Conservation (phyloP, 2,329 filamentous ascomycete species). For the Teratosphaeria viscida region DNA sequence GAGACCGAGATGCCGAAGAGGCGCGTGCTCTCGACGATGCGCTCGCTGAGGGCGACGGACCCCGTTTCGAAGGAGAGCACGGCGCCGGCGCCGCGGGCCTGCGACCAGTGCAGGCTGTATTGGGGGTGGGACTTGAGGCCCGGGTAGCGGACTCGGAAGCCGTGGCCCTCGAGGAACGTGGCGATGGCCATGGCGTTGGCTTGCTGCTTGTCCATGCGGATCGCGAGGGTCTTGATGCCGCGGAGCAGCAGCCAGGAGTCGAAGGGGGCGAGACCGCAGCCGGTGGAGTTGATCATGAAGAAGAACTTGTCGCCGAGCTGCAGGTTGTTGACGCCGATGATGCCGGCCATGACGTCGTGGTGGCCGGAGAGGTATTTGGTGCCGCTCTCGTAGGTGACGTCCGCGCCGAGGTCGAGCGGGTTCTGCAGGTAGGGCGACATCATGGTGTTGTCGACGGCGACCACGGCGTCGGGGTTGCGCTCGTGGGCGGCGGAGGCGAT, state of each 20-base stretch:
- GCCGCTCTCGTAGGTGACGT: constrained; percentile 94
- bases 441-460: constrained; percentile 98
- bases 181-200: constrained; percentile 83
- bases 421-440: constrained; percentile 89
- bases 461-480: constrained; percentile 65
- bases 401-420: constrained; percentile 85
- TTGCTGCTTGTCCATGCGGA: constrained; percentile 98
- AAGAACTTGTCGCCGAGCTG: constrained; percentile 79
- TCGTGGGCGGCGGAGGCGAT: constrained; percentile 71
- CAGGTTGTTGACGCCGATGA: constrained; percentile 80
- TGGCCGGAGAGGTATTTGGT: constrained; percentile 97
- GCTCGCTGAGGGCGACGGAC: constrained; percentile 68
- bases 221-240: constrained; percentile 90
- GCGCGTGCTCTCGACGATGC: constrained; percentile 85
- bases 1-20: constrained; percentile 94
- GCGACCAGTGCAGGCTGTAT: constrained; percentile 90
- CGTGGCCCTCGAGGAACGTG: constrained; percentile 78
- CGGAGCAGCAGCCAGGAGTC: constrained; percentile 93
- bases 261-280: constrained; percentile 87
- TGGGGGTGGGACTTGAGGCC: constrained; percentile 91
- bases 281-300: constrained; percentile 94
- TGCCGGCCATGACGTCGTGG: constrained; percentile 97
- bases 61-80: constrained; percentile 96
- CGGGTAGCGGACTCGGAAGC: constrained; percentile 92
- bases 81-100: constrained; percentile 86